These are phyloP conservation scores for Amphirosellinia nigrospora DNA, from an alignment of 495 filamentous ascomycete genomes.

Conservation along the genomic window DNA sequence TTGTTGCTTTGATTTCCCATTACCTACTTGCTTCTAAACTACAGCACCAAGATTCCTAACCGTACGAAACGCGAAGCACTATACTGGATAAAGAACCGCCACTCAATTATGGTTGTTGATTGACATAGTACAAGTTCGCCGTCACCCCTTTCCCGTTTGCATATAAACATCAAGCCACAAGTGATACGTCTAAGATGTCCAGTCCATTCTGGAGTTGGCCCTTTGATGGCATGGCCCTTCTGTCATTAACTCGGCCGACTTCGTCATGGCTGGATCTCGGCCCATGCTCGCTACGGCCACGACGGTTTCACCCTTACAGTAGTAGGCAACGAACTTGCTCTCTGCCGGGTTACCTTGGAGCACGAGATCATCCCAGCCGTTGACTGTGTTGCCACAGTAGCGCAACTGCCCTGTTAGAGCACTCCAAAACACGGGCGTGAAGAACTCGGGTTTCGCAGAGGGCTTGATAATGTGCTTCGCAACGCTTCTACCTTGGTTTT, in stretches of 20 bases:
- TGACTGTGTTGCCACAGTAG: conserved; percentile 84
- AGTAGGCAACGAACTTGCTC: conserved; percentile 87
- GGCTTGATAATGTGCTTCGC: conserved; percentile 75
- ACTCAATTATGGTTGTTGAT: not conserved
- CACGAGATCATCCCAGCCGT: conserved; percentile 84
- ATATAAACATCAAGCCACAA: conserved; percentile 22
- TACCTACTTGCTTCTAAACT: no score
- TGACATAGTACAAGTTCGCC: not conserved
- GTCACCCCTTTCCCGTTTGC: not conserved
- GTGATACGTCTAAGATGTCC: conserved; percentile 68
- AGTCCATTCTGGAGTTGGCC: conserved; percentile 73
- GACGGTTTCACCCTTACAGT: conserved; percentile 84
- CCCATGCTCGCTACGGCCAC: conserved; percentile 92
- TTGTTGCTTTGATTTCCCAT: no score
- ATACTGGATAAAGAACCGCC: not conserved
- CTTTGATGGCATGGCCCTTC: conserved; percentile 82
- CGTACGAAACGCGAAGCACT: not conserved
- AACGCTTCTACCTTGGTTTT: conserved; percentile 83
- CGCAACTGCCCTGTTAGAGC: conserved; percentile 86
- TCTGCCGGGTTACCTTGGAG: conserved; percentile 78
- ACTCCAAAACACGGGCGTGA: conserved; percentile 96
- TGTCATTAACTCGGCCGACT: conserved; percentile 86
- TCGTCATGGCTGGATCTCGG: conserved; percentile 83
- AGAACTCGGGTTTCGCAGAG: conserved; percentile 65
- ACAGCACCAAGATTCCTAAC: no score